Evolutionary conservation across 2,329 filamentous ascomycete genomes (phyloP).

Genomic region (Aspergillus ochraceus): DNA sequence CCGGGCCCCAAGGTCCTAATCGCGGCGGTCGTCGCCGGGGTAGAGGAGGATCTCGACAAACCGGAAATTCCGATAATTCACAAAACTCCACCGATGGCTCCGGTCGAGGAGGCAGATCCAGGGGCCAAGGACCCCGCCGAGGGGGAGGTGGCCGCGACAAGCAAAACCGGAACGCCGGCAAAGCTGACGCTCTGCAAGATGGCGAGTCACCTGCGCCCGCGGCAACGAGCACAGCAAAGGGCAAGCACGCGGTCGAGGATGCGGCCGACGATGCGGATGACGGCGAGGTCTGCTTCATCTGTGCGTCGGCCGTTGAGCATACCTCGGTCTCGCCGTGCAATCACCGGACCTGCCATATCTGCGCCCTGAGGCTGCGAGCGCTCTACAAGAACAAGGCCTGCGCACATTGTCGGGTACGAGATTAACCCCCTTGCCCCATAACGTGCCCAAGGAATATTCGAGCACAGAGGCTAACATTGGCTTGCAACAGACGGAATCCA

Average conservation of each 20-base stretch:
- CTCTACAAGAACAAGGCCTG: constrained; percentile 96
- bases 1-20: constrained; percentile 40
- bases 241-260: constrained; percentile 28
- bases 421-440: background rate
- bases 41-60: constrained; percentile 36
- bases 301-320: constrained; percentile 85
- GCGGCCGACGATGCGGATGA: constrained; percentile 56
- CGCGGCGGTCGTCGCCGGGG: constrained; percentile 44
- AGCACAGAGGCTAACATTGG: constrained; percentile 12
- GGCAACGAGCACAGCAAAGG: constrained; percentile 30
- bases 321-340: constrained; percentile 91
- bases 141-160: constrained; percentile 35
- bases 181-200: constrained; percentile 13
- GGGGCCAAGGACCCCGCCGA: constrained; percentile 33
- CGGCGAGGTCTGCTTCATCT: constrained; percentile 93
- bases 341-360: constrained; percentile 95
- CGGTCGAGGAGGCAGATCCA: constrained; percentile 38
- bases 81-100: constrained; percentile 22
- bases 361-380: constrained; percentile 83
- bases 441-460: background rate
- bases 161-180: constrained; percentile 23
- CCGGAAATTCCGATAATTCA: constrained; percentile 29
- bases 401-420: constrained; percentile 80
- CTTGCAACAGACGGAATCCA: constrained; percentile 41
- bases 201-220: constrained; percentile 23